Evolutionary conservation across 805 yeast genomes (phyloP), one percentile per base, ranked within the genome.

Genomic region (Debaryomyces tyrocola): DNA sequence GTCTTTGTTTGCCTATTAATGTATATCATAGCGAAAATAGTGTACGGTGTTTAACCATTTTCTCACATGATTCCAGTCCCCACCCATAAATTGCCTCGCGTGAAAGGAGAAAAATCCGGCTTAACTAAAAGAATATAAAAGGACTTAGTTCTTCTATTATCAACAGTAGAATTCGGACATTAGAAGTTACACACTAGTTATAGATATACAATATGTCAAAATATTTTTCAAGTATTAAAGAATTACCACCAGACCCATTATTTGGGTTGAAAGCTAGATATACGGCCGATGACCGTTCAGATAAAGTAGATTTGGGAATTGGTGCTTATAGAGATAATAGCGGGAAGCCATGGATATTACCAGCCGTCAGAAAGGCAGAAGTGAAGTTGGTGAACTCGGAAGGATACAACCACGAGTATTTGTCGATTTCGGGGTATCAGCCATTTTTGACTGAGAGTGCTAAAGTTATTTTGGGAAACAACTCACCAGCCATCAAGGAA

Each of bases 261-360:
- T 91, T 90, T 58, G 94, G 87, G 6, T 78, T 90, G 53, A 87
- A 85, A 66, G 84, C 85, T 36, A 75, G 92, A 62, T 82, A 69
- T 59, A 58, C 65, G 20, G 74, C 77, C 34, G 95, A 87, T 59
- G 12, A 77, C 3, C 73, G 92, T 47, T 15, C 75, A 2, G 68
- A 70, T 49, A 91, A 90, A 67, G 96, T 90, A 41, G 96, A 90
- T 63, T 74, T 88, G 56, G 94, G 95, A 33, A 86, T 88, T 52
- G 96, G 96, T 50, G 88, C 89, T 37, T 84, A 84, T 69, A 75
- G 89, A 63, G 88, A 84, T 63, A 78, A 82, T 57, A 57, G 67
- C 50, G 89, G 88, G 41, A 81, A 82, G 64, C 88, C 89, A 34
- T 83, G 86, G 85, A 79, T 84, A 39, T 69, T 84, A 41, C 87